phyloP scores from a whole-genome alignment of 1,284 basidiomycete genomes.

The Irpex sp. region DNA sequence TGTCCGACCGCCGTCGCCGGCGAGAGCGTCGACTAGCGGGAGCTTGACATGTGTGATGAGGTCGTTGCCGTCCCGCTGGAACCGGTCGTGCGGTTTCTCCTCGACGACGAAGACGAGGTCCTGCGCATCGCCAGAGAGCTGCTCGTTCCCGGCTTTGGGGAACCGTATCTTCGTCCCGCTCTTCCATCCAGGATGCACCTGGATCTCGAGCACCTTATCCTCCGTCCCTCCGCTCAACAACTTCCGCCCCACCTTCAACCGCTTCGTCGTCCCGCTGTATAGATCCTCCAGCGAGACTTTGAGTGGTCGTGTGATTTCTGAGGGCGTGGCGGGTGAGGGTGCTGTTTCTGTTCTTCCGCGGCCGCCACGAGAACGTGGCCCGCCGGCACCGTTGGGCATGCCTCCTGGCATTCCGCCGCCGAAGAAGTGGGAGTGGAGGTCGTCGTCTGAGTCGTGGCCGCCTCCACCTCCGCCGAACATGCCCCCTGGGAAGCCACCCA shows the following conservation, averaged over 20 bases:
- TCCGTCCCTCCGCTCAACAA: conserved; percentile 73
- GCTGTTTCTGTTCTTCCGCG: conserved; percentile 14
- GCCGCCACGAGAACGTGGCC: neutral
- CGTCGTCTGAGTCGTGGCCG: conserved; percentile 34
- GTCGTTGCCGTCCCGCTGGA: conserved; percentile 80
- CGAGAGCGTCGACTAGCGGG: conserved; percentile 83
- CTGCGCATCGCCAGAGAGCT: conserved; percentile 68
- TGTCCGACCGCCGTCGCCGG: conserved; percentile 47
- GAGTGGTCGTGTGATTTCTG: conserved; percentile 81
- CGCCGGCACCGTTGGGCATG: conserved; percentile 17
- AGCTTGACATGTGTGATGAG: conserved; percentile 63
- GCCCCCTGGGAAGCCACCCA: conserved; percentile 35
- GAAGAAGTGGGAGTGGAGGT: conserved; percentile 35
- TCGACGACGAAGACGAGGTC: conserved; percentile 90
- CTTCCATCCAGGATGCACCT: conserved; percentile 86
- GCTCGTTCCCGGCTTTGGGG: conserved; percentile 84
- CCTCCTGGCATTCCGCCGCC: conserved; percentile 46
- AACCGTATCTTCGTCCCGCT: conserved; percentile 91
- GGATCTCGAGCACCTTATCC: conserved; percentile 89
- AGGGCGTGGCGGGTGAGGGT: conserved; percentile 22
- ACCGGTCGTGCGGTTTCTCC: conserved; percentile 81
- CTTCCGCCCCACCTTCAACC: conserved; percentile 83
- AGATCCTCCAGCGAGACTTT: conserved; percentile 89
- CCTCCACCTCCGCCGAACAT: conserved; percentile 34
- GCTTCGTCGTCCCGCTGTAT: conserved; percentile 87